Base-by-base conservation (phyloP, 1,284 basidiomycete genomes). In the Cutaneotrichosporon sp. region DNA sequence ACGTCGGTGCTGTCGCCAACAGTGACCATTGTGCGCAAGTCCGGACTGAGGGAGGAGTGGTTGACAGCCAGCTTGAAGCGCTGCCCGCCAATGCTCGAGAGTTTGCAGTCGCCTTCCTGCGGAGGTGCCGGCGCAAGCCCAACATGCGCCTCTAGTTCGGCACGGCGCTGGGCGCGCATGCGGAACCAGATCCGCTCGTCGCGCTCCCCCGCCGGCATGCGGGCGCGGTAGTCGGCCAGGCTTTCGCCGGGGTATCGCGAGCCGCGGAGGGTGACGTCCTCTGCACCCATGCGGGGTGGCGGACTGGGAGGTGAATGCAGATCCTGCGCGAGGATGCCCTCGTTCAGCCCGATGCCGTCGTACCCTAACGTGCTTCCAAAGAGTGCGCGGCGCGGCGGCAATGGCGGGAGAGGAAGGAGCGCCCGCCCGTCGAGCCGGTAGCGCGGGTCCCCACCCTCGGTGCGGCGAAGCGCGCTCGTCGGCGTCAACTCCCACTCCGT, bases 1-100 rank as follows among this genome's bases (percentile, higher is more conserved):
- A 81, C 78, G 49, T 81, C 80, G 30, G 75, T 77, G 34, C 77
- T 77, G 62, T 81, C 80, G 46, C 80, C 80, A 5, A 80, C 80
- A 1, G 77, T 78, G 3, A 81, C 74, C 76, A 81, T 77, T 1
- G 73, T 77, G 42, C 67, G 72, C 10, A 80, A 67, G 64, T 81
- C 80, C 2, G 80, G 80, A 6, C 76, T 78, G 11, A 81, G 62
- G 0, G 80, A 80, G 5, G 80, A 78, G 63, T 81, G 80, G 68
- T 81, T 81, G 31, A 79, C 75, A 16, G 80, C 73, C 30, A 72
- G 71, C 36, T 73, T 72, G 69, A 81, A 77, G 26, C 69, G 70
- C 13, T 72, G 69, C 13, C 76, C 75, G 9, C 78, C 78, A 22
- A 80, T 66, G 32, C 70, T 70, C 6, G 69, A 68, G 56, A 80